Evolutionary conservation across 768 basidiomycete genomes (phyloP), one percentile per base, ranked within the genome.

Genomic region (Panellus pusillus): DNA sequence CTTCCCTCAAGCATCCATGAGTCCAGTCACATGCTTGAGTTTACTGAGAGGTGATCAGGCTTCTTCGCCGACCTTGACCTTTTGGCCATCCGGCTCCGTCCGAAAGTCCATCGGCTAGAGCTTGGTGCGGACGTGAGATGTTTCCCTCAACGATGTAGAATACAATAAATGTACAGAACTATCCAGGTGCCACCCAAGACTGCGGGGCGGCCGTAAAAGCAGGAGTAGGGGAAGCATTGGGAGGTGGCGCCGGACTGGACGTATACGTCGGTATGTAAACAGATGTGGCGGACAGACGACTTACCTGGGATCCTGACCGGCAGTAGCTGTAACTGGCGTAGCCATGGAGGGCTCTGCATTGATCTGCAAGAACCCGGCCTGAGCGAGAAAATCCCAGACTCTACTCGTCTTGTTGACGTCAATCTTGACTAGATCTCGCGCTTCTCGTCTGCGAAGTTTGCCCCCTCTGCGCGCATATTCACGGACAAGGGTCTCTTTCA

Each of bases 401-500:
- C 89, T 78, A 69, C 86, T 88, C 1, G 91, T 93, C 71, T 97
- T 96, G 69, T 92, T 91, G 57, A 92, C 91, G 66, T 94, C 93
- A 57, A 97, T 91, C 70, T 92, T 93, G 61, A 95, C 86, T 55
- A 96, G 76, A 68, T 92, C 91, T 46, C 91, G 81, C 11, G 93
- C 93, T 68, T 97, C 93, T 48, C 93, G 79, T 28, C 91, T 81
- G 44, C 90, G 88, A 40, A 98, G 78, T 67, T 91, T 89, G 11
- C 95, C 95, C 18, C 90, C 89, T 50, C 93, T 78, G 24, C 93
- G 80, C 1, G 91, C 92, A 63, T 93, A 97, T 74, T 98, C 96
- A 29, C 93, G 83, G 28, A 99, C 86, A 38, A 97, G 82, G 5
- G 89, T 92, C 70, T 97, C 93, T 68, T 99, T 99, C 73, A 98